A percentile compares a stretch with the other conserved stretches of the same genome.
phyloP scores from a whole-genome alignment of 2,329 filamentous ascomycete species.

The Aspergillus intermedius region DNA sequence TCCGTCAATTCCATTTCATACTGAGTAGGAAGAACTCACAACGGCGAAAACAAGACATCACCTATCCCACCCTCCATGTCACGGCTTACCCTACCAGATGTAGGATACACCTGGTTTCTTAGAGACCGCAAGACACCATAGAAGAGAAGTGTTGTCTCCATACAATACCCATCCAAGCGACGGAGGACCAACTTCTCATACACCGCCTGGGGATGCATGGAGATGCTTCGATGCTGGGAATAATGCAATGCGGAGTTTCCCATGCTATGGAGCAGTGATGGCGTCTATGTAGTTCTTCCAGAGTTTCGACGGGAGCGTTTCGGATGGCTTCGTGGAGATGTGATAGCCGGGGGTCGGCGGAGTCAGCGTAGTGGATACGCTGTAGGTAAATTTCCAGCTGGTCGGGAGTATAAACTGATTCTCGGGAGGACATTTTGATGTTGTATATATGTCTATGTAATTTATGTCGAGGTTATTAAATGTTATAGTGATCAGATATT shows the following conservation, averaged over 20 bases:
- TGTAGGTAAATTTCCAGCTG: constrained; percentile 33
- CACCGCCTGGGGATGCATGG: constrained; percentile 44
- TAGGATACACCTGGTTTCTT: constrained; percentile 49
- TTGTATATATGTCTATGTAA: too few relatives aligned
- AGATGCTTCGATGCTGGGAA: constrained; percentile 43
- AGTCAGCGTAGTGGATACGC: constrained; percentile 22
- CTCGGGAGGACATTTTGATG: not conserved
- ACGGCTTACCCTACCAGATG: constrained; percentile 44
- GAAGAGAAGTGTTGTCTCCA: constrained; percentile 54
- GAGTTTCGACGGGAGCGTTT: constrained; percentile 23
- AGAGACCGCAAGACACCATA: constrained; percentile 46
- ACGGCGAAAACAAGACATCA: constrained; percentile 40
- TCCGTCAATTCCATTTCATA: not conserved
- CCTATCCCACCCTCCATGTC: not conserved
- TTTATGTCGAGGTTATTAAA: too few relatives aligned
- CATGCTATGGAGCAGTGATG: constrained; percentile 49
- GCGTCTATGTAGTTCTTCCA: constrained; percentile 32
- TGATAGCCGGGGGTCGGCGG: constrained; percentile 14
- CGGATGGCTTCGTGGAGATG: constrained; percentile 22
- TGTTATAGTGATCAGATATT: too few relatives aligned
- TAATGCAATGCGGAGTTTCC: constrained; percentile 54
- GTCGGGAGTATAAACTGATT: constrained; percentile 26
- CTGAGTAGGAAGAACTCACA: constrained; percentile 29
- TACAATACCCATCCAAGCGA: constrained; percentile 53
- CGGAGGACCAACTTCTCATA: constrained; percentile 49